phyloP scores from a whole-genome alignment of 2,329 filamentous ascomycete genomes.

The Aspergillus pseudotamarii region DNA sequence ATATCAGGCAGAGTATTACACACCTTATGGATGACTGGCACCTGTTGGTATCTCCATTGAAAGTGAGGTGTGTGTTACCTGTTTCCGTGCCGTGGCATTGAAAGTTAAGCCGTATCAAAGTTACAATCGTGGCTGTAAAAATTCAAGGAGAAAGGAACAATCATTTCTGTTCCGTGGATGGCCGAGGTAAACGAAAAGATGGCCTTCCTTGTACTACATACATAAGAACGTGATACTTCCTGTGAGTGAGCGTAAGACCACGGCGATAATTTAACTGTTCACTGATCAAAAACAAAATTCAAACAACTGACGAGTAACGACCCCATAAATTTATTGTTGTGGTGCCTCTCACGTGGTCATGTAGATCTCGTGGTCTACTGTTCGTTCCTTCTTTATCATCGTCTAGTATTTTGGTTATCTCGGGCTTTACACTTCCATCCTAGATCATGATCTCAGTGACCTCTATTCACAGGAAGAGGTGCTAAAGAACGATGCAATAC shows the following conservation, averaged over 20 bases:
- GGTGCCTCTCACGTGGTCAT: slow-evolving; percentile 4
- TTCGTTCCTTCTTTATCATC: neutral
- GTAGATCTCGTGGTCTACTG: neutral
- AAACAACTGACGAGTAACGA: neutral
- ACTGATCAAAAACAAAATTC: neutral
- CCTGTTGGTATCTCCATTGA: neutral
- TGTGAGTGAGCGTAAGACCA: neutral
- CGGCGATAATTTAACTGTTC: neutral
- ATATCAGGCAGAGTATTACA: slow-evolving; percentile 26
- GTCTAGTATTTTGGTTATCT: neutral
- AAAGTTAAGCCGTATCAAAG: neutral
- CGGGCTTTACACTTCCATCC: neutral
- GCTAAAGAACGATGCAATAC: neutral
- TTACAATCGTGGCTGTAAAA: neutral
- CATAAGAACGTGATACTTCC: neutral
- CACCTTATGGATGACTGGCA: neutral
- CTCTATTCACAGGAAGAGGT: neutral
- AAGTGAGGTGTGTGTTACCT: neutral
- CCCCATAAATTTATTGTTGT: neutral
- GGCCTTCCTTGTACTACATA: neutral
- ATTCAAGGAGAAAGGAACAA: neutral
- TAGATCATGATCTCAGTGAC: neutral
- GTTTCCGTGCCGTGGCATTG: neutral
- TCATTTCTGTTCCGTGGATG: neutral
- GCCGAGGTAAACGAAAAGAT: neutral